These are phyloP conservation scores for Pseudevernia furfuracea DNA, from an alignment of 495 filamentous ascomycete genomes.

Conservation along the genomic window DNA sequence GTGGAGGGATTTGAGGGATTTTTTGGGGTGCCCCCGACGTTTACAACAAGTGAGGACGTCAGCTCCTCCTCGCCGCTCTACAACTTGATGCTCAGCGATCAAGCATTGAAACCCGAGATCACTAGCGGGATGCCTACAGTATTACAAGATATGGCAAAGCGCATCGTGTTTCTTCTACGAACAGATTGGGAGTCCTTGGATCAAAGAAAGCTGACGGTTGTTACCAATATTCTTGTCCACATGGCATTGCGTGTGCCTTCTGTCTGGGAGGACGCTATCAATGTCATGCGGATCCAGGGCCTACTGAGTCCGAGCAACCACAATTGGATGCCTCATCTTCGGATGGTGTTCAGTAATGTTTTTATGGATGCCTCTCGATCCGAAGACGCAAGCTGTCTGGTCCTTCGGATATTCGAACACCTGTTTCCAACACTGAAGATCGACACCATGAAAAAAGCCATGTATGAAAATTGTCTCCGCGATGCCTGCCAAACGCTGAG, in stretches of 20 bases:
- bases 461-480: constrained; percentile 5
- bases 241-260: constrained; percentile 8
- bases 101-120: not conserved
- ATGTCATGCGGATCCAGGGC: constrained; percentile 13
- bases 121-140: not conserved
- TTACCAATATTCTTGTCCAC: constrained; percentile 3
- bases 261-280: constrained; percentile 2
- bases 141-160: constrained; percentile 3
- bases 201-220: not conserved
- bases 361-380: constrained; percentile 6
- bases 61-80: constrained; percentile 2
- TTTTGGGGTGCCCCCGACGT: not conserved
- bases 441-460: not conserved
- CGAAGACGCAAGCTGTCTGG: constrained; percentile 5
- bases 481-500: constrained; percentile 1
- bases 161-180: not conserved
- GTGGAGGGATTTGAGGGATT: not conserved
- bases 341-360: constrained; percentile 6
- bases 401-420: not conserved
- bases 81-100: not conserved
- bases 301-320: constrained; percentile 8
- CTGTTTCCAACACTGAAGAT: constrained; percentile 8
- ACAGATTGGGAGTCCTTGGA: constrained; percentile 1
- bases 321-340: constrained; percentile 16
- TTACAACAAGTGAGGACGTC: not conserved